Evolutionary conservation across 257 asterid genomes (phyloP), one percentile per base, ranked within the genome.

Genomic region (Nicotiana obtusifolia): DNA sequence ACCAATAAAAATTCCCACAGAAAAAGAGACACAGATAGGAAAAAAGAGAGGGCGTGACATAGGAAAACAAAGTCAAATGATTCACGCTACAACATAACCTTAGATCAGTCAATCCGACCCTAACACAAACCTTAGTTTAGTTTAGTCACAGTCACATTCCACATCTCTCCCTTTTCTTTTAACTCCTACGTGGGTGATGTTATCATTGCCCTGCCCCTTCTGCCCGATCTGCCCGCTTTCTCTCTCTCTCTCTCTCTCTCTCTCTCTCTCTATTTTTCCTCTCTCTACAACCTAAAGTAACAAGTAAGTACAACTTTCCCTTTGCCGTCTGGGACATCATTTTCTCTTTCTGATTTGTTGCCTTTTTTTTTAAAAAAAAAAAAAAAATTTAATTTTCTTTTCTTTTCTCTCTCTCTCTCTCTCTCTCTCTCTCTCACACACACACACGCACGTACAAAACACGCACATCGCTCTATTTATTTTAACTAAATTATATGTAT

Each of bases 101-200:
- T 60, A 61, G 35, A 60, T 41, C 28, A 26, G 49, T 80, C 64
- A 80, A 64, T 66, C 44, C 11, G 1, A 26, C 31, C 67, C 64
- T 44, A 9, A 28, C 16, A 33, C 47, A 37, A n/a, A 35, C 61
- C 33, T 56, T n/a, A 49, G 77, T 64, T 44, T 44, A 22, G 66
- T 65, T 44, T 47, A 22, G 66, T 80, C 76, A 28, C 31, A 64
- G 26, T 80, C 77, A 47, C 60, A 44, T 30, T 62, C 44, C 52
- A 80, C 77, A 64, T 80, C 65, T 44, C 47, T 37, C 37, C 9
- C 53, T 10, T 47, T 17, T 4, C 28, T 57, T 47, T 73, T 20
- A 17, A 61, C 14, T 41, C 83, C 20, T 30, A 68, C 71, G 77
- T 33, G 37, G 83, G 85, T 59, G 87, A 82, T 76, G 61, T 77